Evolutionary conservation across 257 asterid species (phyloP).

Genomic region (Penstemon eatonii): DNA sequence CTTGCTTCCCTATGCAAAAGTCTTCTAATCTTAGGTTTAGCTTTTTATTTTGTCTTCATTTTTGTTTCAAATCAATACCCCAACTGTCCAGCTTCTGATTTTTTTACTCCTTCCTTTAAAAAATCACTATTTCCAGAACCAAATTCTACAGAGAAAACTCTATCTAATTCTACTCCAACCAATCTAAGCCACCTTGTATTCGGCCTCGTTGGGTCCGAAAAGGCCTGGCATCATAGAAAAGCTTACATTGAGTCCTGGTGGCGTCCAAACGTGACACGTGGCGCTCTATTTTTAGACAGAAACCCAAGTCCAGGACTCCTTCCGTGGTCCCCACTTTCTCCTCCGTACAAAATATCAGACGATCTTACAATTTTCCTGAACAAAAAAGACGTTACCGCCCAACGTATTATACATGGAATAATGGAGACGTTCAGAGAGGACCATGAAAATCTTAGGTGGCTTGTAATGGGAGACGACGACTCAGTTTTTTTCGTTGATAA

Average conservation of each 20-base stretch:
- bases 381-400: slow-evolving; percentile 28
- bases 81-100: slow-evolving; percentile 31
- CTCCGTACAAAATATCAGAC: slow-evolving; percentile 50
- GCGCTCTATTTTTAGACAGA: slow-evolving; percentile 47
- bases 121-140: background rate
- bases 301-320: slow-evolving; percentile 41
- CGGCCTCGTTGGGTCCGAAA: slow-evolving; percentile 56
- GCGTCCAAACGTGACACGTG: slow-evolving; percentile 55
- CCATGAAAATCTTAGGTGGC: slow-evolving; percentile 37
- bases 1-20: slow-evolving; percentile 32
- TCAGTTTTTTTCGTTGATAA: slow-evolving; percentile 62
- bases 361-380: slow-evolving; percentile 31
- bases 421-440: slow-evolving; percentile 54
- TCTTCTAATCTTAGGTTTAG: slow-evolving; percentile 25
- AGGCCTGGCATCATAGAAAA: slow-evolving; percentile 48
- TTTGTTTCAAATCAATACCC: slow-evolving; percentile 29
- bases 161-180: slow-evolving; percentile 23
- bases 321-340: slow-evolving; percentile 63
- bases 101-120: slow-evolving; percentile 17
- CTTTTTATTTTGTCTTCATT: slow-evolving; percentile 27
- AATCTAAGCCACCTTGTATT: slow-evolving; percentile 49
- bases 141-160: background rate
- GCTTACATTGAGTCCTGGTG: slow-evolving; percentile 70
- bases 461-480: slow-evolving; percentile 84
- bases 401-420: slow-evolving; percentile 55